Evolutionary conservation across 2,329 filamentous ascomycete genomes (phyloP).

Genomic region (Aspergillus clavatus): DNA sequence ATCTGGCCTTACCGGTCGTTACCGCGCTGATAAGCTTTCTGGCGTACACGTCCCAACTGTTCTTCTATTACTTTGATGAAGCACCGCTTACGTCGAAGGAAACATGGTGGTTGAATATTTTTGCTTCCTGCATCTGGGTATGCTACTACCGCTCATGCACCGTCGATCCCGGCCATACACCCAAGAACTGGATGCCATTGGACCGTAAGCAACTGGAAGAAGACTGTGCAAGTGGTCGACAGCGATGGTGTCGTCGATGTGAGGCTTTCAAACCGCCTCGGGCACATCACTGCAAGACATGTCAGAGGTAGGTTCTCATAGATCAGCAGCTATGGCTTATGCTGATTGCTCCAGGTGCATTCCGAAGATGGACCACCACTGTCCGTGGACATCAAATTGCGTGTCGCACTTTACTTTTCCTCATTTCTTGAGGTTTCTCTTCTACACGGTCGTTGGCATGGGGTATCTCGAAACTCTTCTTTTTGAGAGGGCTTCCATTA

Average conservation of each 20-base stretch:
- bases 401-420: constrained; percentile 62
- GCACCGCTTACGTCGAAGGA: constrained; percentile 47
- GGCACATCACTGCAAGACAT: constrained; percentile 62
- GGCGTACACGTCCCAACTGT: constrained; percentile 55
- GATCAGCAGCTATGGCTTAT: background rate
- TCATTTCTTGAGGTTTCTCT: constrained; percentile 60
- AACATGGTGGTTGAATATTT: constrained; percentile 50
- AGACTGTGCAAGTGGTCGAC: constrained; percentile 24
- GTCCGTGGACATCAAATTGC: constrained; percentile 62
- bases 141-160: constrained; percentile 57
- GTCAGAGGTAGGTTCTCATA: constrained; percentile 46
- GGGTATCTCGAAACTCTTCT: constrained; percentile 53
- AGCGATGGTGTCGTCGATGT: constrained; percentile 59
- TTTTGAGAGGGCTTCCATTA: constrained; percentile 45
- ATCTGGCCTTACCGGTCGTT: constrained; percentile 52
- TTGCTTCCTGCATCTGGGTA: constrained; percentile 53
- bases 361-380: constrained; percentile 64
- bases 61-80: constrained; percentile 53
- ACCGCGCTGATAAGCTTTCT: constrained; percentile 54
- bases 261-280: constrained; percentile 57
- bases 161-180: constrained; percentile 54
- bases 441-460: constrained; percentile 56
- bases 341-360: constrained; percentile 47
- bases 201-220: constrained; percentile 16
- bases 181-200: constrained; percentile 36